Conservation (phyloP, 495 filamentous ascomycete species). For the Chlorociboria aeruginascens region DNA sequence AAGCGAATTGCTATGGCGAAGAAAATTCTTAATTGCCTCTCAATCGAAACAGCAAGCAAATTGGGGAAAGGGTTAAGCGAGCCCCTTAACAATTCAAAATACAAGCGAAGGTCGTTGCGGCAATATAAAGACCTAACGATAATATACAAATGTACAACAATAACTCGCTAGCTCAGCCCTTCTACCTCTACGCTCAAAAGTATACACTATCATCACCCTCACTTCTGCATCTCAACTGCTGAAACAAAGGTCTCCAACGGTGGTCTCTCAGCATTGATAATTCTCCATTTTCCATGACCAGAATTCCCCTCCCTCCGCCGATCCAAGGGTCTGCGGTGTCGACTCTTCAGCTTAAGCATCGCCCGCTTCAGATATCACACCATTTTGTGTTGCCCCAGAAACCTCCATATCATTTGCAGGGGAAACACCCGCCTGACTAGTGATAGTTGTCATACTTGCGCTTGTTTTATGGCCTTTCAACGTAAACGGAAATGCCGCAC, state of each 20-base stretch:
- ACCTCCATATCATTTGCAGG: slow-evolving; percentile 8
- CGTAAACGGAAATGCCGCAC: slow-evolving; percentile 40
- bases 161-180: background rate
- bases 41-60: no score
- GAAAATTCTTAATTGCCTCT: no score
- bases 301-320: background rate
- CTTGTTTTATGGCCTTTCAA: slow-evolving; percentile 35
- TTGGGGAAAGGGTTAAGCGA: background rate
- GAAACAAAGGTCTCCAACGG: slow-evolving; percentile 14
- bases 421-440: slow-evolving; percentile 1
- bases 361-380: background rate
- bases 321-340: background rate
- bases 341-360: background rate
- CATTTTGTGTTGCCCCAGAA: slow-evolving; percentile 4
- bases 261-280: slow-evolving; percentile 10
- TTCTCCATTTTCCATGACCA: slow-evolving; percentile 10
- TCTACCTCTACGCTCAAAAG: background rate
- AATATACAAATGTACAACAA: background rate
- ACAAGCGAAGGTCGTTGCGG: background rate
- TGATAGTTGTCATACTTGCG: slow-evolving; percentile 41
- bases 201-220: no score
- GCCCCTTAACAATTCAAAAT: background rate
- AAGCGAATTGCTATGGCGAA: no score
- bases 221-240: background rate
- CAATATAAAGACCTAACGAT: background rate